Evolutionary conservation across 2,329 filamentous ascomycete genomes (phyloP).

Genomic region (Sporothrix sp.): DNA sequence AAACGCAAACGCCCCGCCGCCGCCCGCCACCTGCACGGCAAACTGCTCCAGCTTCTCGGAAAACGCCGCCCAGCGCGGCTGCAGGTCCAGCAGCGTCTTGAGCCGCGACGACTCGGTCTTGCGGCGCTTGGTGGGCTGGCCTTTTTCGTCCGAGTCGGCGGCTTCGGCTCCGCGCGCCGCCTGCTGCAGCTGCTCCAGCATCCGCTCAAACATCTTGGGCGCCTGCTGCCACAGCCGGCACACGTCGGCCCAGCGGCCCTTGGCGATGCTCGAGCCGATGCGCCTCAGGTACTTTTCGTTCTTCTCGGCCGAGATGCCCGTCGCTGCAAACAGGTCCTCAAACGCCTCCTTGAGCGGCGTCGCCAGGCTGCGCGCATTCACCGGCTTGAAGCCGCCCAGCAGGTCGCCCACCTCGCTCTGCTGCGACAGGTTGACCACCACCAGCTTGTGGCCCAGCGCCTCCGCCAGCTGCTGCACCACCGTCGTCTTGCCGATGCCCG

Average conservation of each 20-base stretch:
- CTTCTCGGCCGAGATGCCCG: slow-evolving; percentile 73
- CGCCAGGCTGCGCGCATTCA: slow-evolving; percentile 79
- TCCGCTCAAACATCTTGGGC: slow-evolving; percentile 66
- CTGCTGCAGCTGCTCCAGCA: slow-evolving; percentile 36
- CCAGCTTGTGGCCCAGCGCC: slow-evolving; percentile 73
- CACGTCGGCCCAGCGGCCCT: slow-evolving; percentile 78
- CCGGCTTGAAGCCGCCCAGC: slow-evolving; percentile 90
- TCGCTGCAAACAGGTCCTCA: slow-evolving; percentile 75
- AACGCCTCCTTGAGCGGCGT: slow-evolving; percentile 91
- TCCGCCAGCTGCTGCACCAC: slow-evolving; percentile 87
- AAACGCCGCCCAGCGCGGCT: slow-evolving; percentile 71
- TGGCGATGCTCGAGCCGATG: slow-evolving; percentile 67
- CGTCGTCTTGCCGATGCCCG: slow-evolving; percentile 95
- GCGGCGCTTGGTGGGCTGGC: slow-evolving; percentile 58
- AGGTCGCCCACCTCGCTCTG: slow-evolving; percentile 97
- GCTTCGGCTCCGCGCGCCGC: not conserved
- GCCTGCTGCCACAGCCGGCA: slow-evolving; percentile 84
- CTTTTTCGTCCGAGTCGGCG: slow-evolving; percentile 27
- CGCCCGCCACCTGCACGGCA: slow-evolving; percentile 64
- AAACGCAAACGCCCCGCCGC: slow-evolving; percentile 75
- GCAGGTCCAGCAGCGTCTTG: slow-evolving; percentile 47
- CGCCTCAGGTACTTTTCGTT: slow-evolving; percentile 81
- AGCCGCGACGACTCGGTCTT: slow-evolving; percentile 56
- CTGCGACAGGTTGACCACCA: slow-evolving; percentile 91
- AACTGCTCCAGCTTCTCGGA: slow-evolving; percentile 65